A percentile compares a stretch with the other conserved stretches of the same genome.
phyloP scores from a whole-genome alignment of 495 filamentous ascomycete species.

The Talaromyces proteolyticus region DNA sequence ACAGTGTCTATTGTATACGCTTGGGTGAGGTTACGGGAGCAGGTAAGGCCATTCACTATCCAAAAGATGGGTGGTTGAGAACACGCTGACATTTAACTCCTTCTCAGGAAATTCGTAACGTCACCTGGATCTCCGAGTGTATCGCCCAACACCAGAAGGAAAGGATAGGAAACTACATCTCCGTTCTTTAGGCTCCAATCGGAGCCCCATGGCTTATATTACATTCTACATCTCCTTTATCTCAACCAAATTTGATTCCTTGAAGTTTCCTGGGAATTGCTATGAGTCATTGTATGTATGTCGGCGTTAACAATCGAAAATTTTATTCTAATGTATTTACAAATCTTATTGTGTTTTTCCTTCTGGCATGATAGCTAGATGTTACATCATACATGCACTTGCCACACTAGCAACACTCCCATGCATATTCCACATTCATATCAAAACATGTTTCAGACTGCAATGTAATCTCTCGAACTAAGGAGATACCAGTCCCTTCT shows the following conservation, averaged over 20 bases:
- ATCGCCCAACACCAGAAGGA: conserved; percentile 99
- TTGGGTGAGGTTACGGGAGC: conserved; percentile 96
- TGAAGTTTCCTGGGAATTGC: neutral
- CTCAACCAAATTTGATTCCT: neutral
- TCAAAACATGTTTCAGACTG: neutral
- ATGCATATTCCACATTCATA: neutral
- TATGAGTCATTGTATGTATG: neutral
- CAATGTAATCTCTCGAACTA: neutral
- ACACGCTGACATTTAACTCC: conserved; percentile 14
- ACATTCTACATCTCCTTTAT: neutral
- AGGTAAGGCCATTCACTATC: conserved; percentile 54
- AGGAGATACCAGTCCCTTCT: neutral
- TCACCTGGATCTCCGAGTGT: conserved; percentile 99
- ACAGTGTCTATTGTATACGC: conserved; percentile 92
- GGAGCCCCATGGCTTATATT: neutral
- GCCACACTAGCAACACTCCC: too few relatives aligned
- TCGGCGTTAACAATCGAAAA: neutral
- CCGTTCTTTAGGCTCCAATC: conserved; percentile 63
- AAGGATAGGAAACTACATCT: conserved; percentile 96
- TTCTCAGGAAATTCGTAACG: conserved; percentile 90
- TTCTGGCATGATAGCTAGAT: neutral
- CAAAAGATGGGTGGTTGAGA: conserved; percentile 5
- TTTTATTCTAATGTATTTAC: neutral
- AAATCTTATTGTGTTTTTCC: neutral
- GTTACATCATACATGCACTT: too few relatives aligned